A percentile compares a stretch with the other conserved stretches of the same genome.
Conservation (phyloP, 345 rosid genomes). For the Eucalyptus cloeziana region DNA sequence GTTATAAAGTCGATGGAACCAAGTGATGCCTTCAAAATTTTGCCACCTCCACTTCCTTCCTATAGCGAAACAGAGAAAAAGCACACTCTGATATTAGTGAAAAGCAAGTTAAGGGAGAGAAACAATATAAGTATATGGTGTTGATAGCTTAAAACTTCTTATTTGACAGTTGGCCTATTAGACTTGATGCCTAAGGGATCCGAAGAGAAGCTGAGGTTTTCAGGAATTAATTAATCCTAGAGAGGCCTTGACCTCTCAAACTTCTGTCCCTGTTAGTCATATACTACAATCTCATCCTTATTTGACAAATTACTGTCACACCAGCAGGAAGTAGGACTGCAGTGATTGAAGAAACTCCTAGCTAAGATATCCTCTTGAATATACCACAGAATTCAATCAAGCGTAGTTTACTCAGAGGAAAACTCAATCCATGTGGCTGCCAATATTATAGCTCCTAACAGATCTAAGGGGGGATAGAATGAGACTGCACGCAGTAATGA, state of each 20-base stretch:
- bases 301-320: not conserved
- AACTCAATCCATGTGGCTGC: not conserved
- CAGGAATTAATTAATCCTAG: not conserved
- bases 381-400: not conserved
- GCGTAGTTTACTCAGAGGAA: not conserved
- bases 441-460: not conserved
- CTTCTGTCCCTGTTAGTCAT: not conserved
- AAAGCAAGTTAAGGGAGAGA: not conserved
- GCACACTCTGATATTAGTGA: not conserved
- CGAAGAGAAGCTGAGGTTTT: not conserved
- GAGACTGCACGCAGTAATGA: not conserved
- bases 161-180: not conserved
- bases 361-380: not conserved
- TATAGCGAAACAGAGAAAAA: slow-evolving; percentile 12
- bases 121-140: not conserved
- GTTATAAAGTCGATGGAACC: slow-evolving; percentile 93
- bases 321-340: not conserved
- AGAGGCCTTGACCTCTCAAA: not conserved
- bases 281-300: not conserved
- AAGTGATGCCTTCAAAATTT: slow-evolving; percentile 66
- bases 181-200: not conserved
- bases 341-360: not conserved
- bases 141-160: not conserved
- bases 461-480: not conserved
- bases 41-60: slow-evolving; percentile 47